These are phyloP conservation scores for Solanum lycopersicoides DNA, from an alignment of 257 asterid species.

Conservation along the genomic window DNA sequence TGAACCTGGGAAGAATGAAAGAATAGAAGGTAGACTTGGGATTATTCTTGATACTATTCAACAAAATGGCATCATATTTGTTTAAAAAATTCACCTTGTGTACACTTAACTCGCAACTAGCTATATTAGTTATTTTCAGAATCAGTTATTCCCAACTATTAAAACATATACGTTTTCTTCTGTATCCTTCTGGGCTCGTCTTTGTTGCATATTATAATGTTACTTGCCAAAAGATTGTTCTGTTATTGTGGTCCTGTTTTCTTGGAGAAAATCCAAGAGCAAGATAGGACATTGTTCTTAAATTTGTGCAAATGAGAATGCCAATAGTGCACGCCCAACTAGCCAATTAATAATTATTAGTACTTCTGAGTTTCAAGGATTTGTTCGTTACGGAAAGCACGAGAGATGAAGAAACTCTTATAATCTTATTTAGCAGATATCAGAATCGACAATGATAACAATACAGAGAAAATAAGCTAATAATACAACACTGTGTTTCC, in stretches of 20 bases:
- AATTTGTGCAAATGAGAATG: background rate
- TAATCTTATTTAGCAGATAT: constrained; percentile 1
- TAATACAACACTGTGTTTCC: background rate
- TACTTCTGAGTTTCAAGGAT: background rate
- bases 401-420: background rate
- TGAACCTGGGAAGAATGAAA: constrained; percentile 64
- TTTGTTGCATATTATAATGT: background rate
- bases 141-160: background rate
- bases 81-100: constrained; percentile 1
- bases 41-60: constrained; percentile 81
- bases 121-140: background rate
- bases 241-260: background rate
- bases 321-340: background rate
- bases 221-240: background rate
- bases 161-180: background rate
- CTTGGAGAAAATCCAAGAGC: background rate
- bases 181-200: background rate
- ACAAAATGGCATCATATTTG: constrained; percentile 68
- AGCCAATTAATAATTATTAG: background rate
- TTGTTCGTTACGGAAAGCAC: background rate
- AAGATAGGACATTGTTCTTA: background rate
- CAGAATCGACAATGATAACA: background rate
- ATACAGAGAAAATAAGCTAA: constrained; percentile 10
- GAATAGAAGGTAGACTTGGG: constrained; percentile 75
- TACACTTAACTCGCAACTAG: background rate